These are phyloP conservation scores for Aureobasidium sp. DNA, from an alignment of 2,329 filamentous ascomycete species.

Conservation along the genomic window DNA sequence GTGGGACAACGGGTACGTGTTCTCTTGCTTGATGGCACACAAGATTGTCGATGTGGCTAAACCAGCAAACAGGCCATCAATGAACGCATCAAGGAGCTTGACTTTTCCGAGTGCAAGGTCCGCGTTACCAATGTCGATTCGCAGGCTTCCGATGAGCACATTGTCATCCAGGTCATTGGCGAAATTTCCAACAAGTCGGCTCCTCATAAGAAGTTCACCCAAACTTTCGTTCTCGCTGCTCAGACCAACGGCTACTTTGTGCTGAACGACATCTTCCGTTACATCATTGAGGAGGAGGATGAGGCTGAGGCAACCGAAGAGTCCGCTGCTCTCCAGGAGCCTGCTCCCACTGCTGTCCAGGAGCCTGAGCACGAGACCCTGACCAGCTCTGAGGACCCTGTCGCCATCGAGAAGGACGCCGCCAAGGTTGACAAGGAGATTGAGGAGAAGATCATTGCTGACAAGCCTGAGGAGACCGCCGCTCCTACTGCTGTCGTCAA, in stretches of 20 bases:
- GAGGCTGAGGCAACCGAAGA: conserved; percentile 46
- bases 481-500: conserved; percentile 30
- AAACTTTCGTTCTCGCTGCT: conserved; percentile 94
- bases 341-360: conserved; percentile 30
- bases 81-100: conserved; percentile 85
- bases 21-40: neutral
- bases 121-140: conserved; percentile 97
- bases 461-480: conserved; percentile 22
- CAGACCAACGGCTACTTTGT: conserved; percentile 98
- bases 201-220: conserved; percentile 90
- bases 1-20: conserved; percentile 74
- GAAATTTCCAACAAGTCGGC: conserved; percentile 92
- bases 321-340: conserved; percentile 35
- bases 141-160: conserved; percentile 84
- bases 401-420: conserved; percentile 38
- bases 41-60: conserved; percentile 16
- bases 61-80: conserved; percentile 63
- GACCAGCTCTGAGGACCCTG: conserved; percentile 30
- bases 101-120: conserved; percentile 97
- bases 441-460: conserved; percentile 50
- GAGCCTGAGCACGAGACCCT: conserved; percentile 25
- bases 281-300: conserved; percentile 77
- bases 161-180: conserved; percentile 95
- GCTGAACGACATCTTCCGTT: conserved; percentile 95
- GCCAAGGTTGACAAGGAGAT: conserved; percentile 64